Evolutionary conservation across 1,284 basidiomycete genomes (phyloP), one percentile per base, ranked within the genome.

Genomic region (Rhodotorula sp.): DNA sequence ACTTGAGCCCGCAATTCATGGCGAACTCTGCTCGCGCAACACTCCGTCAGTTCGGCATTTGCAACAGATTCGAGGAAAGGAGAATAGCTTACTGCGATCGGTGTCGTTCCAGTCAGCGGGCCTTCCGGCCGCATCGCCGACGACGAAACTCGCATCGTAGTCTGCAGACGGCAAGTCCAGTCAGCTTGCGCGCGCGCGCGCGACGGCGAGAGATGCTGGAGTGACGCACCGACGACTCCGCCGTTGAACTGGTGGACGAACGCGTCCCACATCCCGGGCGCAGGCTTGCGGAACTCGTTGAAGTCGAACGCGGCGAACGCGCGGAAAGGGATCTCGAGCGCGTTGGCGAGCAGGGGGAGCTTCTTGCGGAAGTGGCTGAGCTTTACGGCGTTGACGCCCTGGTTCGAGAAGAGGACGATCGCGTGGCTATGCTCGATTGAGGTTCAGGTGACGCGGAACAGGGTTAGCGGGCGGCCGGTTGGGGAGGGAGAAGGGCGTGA

Each of bases 111-210:
- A 66, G 42, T 72, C 70, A 21, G 80, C 58, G 17, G 82, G 81
- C 56, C 93, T 86, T 14, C 93, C 93, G 12, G 93, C 94, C 3
- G 93, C 93, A 78, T 97, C 94, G 9, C 94, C 94, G 4, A 97
- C 89, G 78, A 90, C 95, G 77, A 91, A 90, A 0, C 90, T 90
- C 0, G 82, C 67, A 0, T 79, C 72, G 75, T 87, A 85, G 80
- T 95, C 92, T 93, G 53, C 5, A 23, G 10, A 46, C 12, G 12
- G 34, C 34, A 5, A n/a, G 0, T 9, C 7, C 16, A 14, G 49
- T 41, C 54, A 58, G 34, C 48, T 21, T 14, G 16, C 25, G 16
- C 14, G 21, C 14, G 16, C 34, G 8, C 14, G 45, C 16, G 19
- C 3, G 17, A 25, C 4, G n/a, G 12, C 4, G 49, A 42, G 49